Evolutionary conservation across 192 early-diverging fungal genomes (phyloP).

Genomic region (Mycoemilia scoparia): DNA sequence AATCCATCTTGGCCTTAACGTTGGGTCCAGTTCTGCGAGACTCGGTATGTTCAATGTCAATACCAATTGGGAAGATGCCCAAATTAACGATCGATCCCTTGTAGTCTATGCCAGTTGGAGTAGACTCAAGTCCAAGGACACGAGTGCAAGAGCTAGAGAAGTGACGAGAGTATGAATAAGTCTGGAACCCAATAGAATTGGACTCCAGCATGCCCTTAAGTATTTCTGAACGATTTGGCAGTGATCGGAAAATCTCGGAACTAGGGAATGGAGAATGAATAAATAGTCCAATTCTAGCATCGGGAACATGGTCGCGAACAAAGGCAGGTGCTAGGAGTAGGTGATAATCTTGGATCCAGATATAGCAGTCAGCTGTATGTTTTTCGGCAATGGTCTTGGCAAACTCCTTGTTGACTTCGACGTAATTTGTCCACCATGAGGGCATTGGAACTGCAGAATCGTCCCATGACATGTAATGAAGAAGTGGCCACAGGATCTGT

Average conservation of each 20-base stretch:
- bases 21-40: conserved; percentile 35
- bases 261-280: conserved; percentile 91
- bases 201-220: conserved; percentile 76
- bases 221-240: conserved; percentile 67
- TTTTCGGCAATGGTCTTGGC: conserved; percentile 47
- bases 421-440: conserved; percentile 62
- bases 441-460: conserved; percentile 41
- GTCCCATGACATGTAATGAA: conserved; percentile 88
- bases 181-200: conserved; percentile 93
- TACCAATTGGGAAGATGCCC: conserved; percentile 94
- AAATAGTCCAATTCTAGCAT: conserved; percentile 81
- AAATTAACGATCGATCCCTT: conserved; percentile 57
- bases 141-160: conserved; percentile 86
- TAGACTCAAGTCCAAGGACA: conserved; percentile 80
- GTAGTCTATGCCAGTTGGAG: conserved; percentile 74
- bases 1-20: conserved; percentile 61
- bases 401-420: conserved; percentile 60
- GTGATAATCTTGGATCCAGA: conserved; percentile 95
- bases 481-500: conserved; percentile 84
- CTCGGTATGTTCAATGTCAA: conserved; percentile 63
- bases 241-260: conserved; percentile 81
- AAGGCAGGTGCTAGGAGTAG: conserved; percentile 78
- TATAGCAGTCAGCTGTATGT: conserved; percentile 59
- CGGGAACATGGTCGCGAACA: conserved; percentile 55
- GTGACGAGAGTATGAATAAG: conserved; percentile 85